A percentile compares a stretch with the other conserved stretches of the same genome.
phyloP scores from a whole-genome alignment of 2,329 filamentous ascomycete genomes.

The Fusarium humuli region DNA sequence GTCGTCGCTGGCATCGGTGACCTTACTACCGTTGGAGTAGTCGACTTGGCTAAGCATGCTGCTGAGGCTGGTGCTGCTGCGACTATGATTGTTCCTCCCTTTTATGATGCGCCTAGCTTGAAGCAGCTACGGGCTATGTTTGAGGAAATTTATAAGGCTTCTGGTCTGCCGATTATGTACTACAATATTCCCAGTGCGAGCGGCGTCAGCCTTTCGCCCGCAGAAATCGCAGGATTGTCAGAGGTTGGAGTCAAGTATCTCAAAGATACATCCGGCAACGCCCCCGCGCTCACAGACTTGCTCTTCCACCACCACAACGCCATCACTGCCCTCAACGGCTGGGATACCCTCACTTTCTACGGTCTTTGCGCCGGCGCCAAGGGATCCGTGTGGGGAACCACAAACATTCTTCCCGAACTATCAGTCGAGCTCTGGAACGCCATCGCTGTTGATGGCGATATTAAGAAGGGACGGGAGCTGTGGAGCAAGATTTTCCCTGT shows the following conservation, averaged over 20 bases:
- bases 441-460: constrained; percentile 52
- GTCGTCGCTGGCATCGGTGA: constrained; percentile 59
- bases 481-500: constrained; percentile 63
- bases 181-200: constrained; percentile 64
- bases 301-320: constrained; percentile 55
- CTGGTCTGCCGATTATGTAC: constrained; percentile 59
- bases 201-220: constrained; percentile 56
- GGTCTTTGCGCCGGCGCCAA: constrained; percentile 62
- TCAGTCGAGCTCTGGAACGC: constrained; percentile 61
- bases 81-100: constrained; percentile 62
- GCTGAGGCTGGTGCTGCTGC: constrained; percentile 53
- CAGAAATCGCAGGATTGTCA: constrained; percentile 57
- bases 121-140: constrained; percentile 53
- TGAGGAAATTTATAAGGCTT: constrained; percentile 54
- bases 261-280: constrained; percentile 65
- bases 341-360: constrained; percentile 66
- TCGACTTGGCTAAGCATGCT: constrained; percentile 50
- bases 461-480: constrained; percentile 57
- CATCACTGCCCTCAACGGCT: constrained; percentile 64
- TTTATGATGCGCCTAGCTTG: constrained; percentile 59
- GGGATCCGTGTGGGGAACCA: constrained; percentile 63
- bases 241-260: constrained; percentile 62
- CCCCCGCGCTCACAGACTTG: constrained; percentile 61
- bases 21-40: constrained; percentile 51
- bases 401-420: constrained; percentile 63